Evolutionary conservation across 2,329 filamentous ascomycete genomes (phyloP), one percentile per base, ranked within the genome.

Genomic region (Neonectria sp.): DNA sequence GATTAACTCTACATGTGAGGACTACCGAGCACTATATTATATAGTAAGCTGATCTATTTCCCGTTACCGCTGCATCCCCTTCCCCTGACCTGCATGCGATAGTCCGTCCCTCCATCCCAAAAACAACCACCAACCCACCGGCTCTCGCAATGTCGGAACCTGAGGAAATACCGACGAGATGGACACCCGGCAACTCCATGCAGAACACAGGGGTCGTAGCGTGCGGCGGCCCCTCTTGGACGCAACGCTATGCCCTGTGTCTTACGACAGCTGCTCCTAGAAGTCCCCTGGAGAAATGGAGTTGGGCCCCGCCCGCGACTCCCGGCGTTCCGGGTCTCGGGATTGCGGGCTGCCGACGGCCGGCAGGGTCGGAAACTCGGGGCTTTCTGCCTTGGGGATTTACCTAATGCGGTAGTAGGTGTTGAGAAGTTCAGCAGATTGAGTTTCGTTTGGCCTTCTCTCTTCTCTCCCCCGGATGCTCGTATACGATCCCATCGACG

Each of bases 261-360:
- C 12, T 37, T 37, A 37, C 35, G 35, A 15, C 35, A 15, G 12
- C 35, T 3, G 35, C 17, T 6, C 37, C 7, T 37, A 37, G 11
- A 37, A 37, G 33, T 37, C 37, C 37, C 37, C 37, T 17, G 17
- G n/a, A 43, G 17, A 15, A 15, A 37, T 15, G 33, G 33, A 35
- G 33, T 21, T 21, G 21, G 21, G 21, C 21, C 21, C 21, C 21
- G 21, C 37, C 9, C 13, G 56, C 60, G 60, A 62, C n/a, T 55
- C 53, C 43, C 51, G 43, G 21, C 40, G 31, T 33, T 53, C 52
- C 60, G 60, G 60, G 52, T 49, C 60, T 62, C 60, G 60, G 60
- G 29, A 21, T 45, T 45, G 40, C 40, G 17, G 40, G n/a, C 8
- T n/a, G n/a, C 49, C 49, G 49, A 53, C n/a, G 49, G 29, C 31